Evolutionary conservation across 768 basidiomycete genomes (phyloP).

Genomic region (Termitomyces titanicus): DNA sequence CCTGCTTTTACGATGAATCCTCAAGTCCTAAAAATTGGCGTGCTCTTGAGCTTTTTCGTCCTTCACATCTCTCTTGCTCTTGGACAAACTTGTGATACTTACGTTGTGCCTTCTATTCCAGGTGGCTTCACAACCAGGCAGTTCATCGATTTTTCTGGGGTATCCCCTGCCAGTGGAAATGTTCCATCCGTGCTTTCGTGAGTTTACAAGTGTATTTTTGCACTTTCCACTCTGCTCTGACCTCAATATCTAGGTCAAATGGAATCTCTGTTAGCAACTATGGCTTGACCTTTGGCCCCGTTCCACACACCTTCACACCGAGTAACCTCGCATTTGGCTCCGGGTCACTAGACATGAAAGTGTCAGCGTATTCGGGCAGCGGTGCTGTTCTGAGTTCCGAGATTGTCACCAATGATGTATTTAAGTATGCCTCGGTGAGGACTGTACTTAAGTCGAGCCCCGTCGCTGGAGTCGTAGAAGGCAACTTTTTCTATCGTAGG

Average conservation of each 20-base stretch:
- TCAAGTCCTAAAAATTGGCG: no score
- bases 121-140: constrained; percentile 25
- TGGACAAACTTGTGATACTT: constrained; percentile 22
- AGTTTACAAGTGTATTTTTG: background rate
- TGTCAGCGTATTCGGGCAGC: constrained; percentile 26
- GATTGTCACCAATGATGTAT: constrained; percentile 23
- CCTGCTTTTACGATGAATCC: background rate
- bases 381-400: constrained; percentile 27
- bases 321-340: constrained; percentile 27
- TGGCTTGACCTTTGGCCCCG: constrained; percentile 13
- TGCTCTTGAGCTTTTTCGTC: background rate
- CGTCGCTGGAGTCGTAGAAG: constrained; percentile 30
- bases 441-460: constrained; percentile 31
- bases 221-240: background rate
- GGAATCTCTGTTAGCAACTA: constrained; percentile 29
- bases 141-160: constrained; percentile 25
- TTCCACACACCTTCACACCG: constrained; percentile 24
- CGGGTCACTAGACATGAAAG: constrained; percentile 30
- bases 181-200: constrained; percentile 22
- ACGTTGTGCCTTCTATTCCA: constrained; percentile 21
- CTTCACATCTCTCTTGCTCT: background rate
- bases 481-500: constrained; percentile 34
- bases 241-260: constrained; percentile 12
- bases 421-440: constrained; percentile 31
- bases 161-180: constrained; percentile 16